These are phyloP conservation scores for Dunaliella primolecta DNA, from an alignment of 139 green algal species.

Conservation along the genomic window DNA sequence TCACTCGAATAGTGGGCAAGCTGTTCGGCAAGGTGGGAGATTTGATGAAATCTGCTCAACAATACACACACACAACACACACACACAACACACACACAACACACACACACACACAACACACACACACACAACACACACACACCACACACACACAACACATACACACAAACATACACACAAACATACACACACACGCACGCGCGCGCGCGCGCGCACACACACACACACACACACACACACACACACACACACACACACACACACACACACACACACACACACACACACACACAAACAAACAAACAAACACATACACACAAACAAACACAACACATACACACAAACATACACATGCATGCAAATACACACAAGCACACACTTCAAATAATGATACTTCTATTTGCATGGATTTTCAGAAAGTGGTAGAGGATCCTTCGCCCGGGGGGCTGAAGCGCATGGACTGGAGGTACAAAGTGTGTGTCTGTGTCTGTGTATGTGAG, in stretches of 20 bases:
- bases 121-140: too few relatives aligned
- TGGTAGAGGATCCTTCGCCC: constrained; percentile 16
- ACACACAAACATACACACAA: too few relatives aligned
- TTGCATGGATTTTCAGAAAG: neutral
- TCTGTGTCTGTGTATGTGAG: too few relatives aligned
- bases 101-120: too few relatives aligned
- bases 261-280: constrained; percentile 4
- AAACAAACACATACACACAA: neutral
- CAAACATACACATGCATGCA: neutral
- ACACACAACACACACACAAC: too few relatives aligned
- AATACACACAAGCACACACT: neutral
- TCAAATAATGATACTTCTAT: too few relatives aligned
- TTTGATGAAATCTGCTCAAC: neutral
- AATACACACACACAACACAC: too few relatives aligned
- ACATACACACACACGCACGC: too few relatives aligned
- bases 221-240: neutral
- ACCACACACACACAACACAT: too few relatives aligned
- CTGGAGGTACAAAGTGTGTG: too few relatives aligned
- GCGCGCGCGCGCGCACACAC: constrained; percentile 6
- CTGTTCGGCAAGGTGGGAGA: constrained; percentile 32
- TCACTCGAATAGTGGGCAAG: constrained; percentile 29
- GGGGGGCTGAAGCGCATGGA: constrained; percentile 39
- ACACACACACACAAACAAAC: neutral
- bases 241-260: neutral
- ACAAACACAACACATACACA: neutral